Evolutionary conservation across 1,284 basidiomycete genomes (phyloP).

Genomic region (Irpex sp.): DNA sequence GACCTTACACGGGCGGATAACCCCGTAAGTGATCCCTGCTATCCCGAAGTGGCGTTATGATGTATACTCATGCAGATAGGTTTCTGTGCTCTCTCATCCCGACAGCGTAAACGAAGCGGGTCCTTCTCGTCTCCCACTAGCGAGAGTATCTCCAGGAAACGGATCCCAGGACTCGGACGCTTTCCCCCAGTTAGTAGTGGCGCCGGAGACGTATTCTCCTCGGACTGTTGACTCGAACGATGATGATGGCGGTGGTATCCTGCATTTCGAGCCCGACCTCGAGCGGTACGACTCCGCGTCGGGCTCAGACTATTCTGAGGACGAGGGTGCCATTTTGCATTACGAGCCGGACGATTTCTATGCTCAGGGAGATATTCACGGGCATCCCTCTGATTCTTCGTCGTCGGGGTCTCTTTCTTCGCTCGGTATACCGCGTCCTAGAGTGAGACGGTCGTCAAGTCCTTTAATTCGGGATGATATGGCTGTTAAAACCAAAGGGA

Average conservation of each 20-base stretch:
- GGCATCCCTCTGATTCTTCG: not conserved
- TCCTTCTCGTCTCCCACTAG: not conserved
- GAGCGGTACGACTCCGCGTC: not conserved
- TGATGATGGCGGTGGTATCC: not conserved
- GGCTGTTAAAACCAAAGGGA: not conserved
- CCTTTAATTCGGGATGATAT: not conserved
- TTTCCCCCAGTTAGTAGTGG: too few species aligned
- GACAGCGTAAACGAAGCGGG: not conserved
- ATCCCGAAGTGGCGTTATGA: too few species aligned
- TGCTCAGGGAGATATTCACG: not conserved
- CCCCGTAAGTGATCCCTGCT: not conserved
- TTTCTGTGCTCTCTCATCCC: not conserved
- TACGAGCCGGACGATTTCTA: slow-evolving; percentile 1
- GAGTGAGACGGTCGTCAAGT: not conserved
- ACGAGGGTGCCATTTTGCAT: slow-evolving; percentile 6
- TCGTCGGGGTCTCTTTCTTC: not conserved
- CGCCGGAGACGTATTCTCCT: not conserved
- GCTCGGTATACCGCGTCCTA: not conserved
- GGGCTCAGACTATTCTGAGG: not conserved
- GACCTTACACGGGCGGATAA: not conserved
- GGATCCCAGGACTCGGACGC: not conserved
- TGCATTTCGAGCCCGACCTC: not conserved
- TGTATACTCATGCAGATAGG: not conserved
- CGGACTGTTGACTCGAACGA: not conserved
- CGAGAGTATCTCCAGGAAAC: not conserved